These are phyloP conservation scores for Platanus orientalis DNA, from an alignment of 164 flowering plant genomes.

Conservation along the genomic window DNA sequence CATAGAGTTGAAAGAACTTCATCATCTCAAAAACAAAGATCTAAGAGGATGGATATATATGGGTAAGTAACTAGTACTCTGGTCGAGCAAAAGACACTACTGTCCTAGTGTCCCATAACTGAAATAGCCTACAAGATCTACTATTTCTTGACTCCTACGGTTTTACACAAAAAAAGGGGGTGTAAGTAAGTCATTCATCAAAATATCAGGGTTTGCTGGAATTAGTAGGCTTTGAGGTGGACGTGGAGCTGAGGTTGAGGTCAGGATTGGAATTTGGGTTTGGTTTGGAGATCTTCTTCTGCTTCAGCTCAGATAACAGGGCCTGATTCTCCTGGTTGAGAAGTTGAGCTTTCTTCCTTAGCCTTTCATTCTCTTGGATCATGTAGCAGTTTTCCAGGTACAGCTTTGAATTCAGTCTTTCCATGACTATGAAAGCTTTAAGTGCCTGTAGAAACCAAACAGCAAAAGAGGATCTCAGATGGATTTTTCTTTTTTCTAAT, in stretches of 20 bases:
- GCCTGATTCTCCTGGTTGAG: slow-evolving; percentile 61
- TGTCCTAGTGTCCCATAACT: too few species aligned
- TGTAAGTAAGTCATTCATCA: neutral
- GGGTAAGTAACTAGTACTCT: too few species aligned
- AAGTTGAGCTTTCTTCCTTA: slow-evolving; percentile 49
- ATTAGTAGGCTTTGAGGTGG: slow-evolving; percentile 20
- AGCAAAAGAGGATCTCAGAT: too few species aligned
- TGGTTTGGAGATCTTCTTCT: slow-evolving; percentile 17
- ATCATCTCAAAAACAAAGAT: too few species aligned
- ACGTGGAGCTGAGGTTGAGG: slow-evolving; percentile 8
- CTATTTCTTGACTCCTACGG: neutral
- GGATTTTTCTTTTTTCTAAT: too few species aligned
- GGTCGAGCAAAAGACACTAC: too few species aligned
- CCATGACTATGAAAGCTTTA: slow-evolving; percentile 31
- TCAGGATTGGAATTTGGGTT: slow-evolving; percentile 6
- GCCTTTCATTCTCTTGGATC: slow-evolving; percentile 53
- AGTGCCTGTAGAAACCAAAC: too few species aligned
- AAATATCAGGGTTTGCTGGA: slow-evolving; percentile 28
- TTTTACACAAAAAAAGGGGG: neutral
- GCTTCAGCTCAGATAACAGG: slow-evolving; percentile 39
- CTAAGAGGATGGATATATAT: too few species aligned
- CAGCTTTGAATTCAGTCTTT: slow-evolving; percentile 49
- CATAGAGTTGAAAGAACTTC: too few species aligned
- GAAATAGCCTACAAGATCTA: too few species aligned
- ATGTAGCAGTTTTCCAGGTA: slow-evolving; percentile 52